phyloP scores from a whole-genome alignment of 306 rosid species.

The Cucurbita moschata region DNA sequence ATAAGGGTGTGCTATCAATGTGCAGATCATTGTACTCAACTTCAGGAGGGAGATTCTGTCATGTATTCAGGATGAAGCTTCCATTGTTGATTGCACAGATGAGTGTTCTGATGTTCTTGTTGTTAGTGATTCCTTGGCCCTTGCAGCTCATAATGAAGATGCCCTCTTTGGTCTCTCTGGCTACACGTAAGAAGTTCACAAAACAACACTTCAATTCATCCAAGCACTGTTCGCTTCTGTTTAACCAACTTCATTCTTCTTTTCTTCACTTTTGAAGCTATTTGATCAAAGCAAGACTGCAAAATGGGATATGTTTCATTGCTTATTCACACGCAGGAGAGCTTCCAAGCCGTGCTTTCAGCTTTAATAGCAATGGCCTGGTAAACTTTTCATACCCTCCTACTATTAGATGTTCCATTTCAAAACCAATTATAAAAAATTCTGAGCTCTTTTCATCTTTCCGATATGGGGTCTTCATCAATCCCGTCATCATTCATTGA shows the following conservation, averaged over 20 bases:
- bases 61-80: slow-evolving; percentile 29
- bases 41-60: slow-evolving; percentile 74
- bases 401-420: no score
- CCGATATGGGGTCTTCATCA: no score
- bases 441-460: no score
- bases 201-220: neutral
- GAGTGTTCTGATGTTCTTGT: slow-evolving; percentile 73
- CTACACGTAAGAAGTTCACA: slow-evolving; percentile 38
- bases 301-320: slow-evolving; percentile 33
- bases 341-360: slow-evolving; percentile 71
- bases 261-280: slow-evolving; percentile 27
- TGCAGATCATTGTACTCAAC: slow-evolving; percentile 59
- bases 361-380: slow-evolving; percentile 55
- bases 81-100: slow-evolving; percentile 19
- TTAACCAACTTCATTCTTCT: neutral
- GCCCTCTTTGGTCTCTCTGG: slow-evolving; percentile 58
- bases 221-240: neutral
- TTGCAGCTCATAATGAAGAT: slow-evolving; percentile 82
- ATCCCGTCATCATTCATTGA: no score
- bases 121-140: slow-evolving; percentile 47
- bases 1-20: neutral
- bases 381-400: slow-evolving; percentile 12
- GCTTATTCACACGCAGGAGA: slow-evolving; percentile 85
- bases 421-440: no score
- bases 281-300: slow-evolving; percentile 46